Percentiles rank a stretch among this genome's conserved stretches.
phyloP scores from a whole-genome alignment of 768 basidiomycete genomes.

The Lyophyllum semitale region DNA sequence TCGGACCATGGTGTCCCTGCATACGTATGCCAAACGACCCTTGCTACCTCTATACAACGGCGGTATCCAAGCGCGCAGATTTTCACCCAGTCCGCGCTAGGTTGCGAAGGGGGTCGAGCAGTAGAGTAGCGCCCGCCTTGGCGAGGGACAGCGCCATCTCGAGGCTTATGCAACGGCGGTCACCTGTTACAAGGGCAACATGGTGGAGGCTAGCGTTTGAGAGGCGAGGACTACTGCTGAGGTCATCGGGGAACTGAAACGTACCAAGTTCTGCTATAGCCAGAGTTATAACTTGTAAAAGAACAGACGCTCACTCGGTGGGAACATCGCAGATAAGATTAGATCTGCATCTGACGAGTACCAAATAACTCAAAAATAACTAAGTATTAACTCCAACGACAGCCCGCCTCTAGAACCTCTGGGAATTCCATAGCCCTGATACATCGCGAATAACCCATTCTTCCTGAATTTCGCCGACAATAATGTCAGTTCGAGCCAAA shows the following conservation, averaged over 20 bases:
- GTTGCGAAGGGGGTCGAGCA: slow-evolving; percentile 56
- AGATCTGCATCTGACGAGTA: too few relatives aligned
- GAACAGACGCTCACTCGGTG: too few relatives aligned
- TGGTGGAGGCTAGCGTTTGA: slow-evolving; percentile 27
- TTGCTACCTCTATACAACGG: slow-evolving; percentile 22
- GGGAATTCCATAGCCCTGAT: too few relatives aligned
- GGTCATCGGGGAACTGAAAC: not conserved
- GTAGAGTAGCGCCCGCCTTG: slow-evolving; percentile 42
- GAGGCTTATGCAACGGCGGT: slow-evolving; percentile 62
- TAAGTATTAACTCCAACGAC: too few relatives aligned
- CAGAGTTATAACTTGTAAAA: not conserved
- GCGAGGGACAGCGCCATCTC: slow-evolving; percentile 27
- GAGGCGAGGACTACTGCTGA: slow-evolving; percentile 21
- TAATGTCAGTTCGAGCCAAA: too few relatives aligned
- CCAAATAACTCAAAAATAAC: too few relatives aligned
- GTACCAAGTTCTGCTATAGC: not conserved
- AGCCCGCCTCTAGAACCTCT: too few relatives aligned
- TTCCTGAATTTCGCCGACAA: too few relatives aligned
- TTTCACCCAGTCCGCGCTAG: slow-evolving; percentile 50
- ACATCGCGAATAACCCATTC: too few relatives aligned
- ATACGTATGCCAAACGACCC: slow-evolving; percentile 46
- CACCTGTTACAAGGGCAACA: slow-evolving; percentile 55
- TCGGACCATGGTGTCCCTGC: slow-evolving; percentile 61
- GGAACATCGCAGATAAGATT: too few relatives aligned
- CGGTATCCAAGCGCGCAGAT: slow-evolving; percentile 47